Percentiles rank a stretch among this genome's conserved stretches.
Evolutionary conservation across 305 asterid genomes (phyloP).

Genomic region (Ilex paraguariensis): DNA sequence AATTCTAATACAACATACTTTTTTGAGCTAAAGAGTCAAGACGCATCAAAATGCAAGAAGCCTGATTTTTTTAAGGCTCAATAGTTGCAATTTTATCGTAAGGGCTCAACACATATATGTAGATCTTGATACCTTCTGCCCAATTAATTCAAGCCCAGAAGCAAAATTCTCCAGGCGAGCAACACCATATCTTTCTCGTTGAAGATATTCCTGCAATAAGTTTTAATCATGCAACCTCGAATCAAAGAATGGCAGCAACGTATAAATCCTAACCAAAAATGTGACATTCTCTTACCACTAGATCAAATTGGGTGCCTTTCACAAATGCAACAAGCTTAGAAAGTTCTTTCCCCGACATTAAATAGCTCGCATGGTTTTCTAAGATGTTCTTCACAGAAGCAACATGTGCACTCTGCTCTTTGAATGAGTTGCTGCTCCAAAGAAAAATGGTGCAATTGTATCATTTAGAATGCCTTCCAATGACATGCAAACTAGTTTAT

Average conservation of each 20-base stretch:
- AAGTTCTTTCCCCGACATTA: slow-evolving; percentile 98
- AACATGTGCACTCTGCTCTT: slow-evolving; percentile 91
- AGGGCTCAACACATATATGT: too few relatives aligned
- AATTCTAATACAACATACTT: too few relatives aligned
- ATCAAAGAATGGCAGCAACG: slow-evolving; percentile 4
- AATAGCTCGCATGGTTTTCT: slow-evolving; percentile 94
- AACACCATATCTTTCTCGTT: slow-evolving; percentile 85
- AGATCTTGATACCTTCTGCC: slow-evolving; percentile 66
- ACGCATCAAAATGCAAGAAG: too few relatives aligned
- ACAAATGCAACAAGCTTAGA: slow-evolving; percentile 97
- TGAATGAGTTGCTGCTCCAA: slow-evolving; percentile 62
- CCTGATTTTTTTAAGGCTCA: too few relatives aligned
- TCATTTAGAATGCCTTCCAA: slow-evolving; percentile 11
- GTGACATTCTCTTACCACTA: slow-evolving; percentile 52
- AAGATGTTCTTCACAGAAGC: slow-evolving; percentile 91
- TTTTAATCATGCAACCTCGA: slow-evolving; percentile 16
- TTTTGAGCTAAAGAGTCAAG: too few relatives aligned
- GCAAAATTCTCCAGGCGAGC: slow-evolving; percentile 95
- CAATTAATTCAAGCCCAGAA: slow-evolving; percentile 89
- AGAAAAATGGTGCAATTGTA: slow-evolving; percentile 11
- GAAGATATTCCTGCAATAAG: slow-evolving; percentile 83
- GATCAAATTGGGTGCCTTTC: slow-evolving; percentile 98
- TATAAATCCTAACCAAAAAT: slow-evolving; percentile 13
- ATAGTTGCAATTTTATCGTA: too few relatives aligned
- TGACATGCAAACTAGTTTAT: slow-evolving; percentile 13